Percentiles rank a stretch among this genome's conserved stretches.
Conservation (phyloP, 2,329 filamentous ascomycete genomes). For the Stachybotrys elegans region DNA sequence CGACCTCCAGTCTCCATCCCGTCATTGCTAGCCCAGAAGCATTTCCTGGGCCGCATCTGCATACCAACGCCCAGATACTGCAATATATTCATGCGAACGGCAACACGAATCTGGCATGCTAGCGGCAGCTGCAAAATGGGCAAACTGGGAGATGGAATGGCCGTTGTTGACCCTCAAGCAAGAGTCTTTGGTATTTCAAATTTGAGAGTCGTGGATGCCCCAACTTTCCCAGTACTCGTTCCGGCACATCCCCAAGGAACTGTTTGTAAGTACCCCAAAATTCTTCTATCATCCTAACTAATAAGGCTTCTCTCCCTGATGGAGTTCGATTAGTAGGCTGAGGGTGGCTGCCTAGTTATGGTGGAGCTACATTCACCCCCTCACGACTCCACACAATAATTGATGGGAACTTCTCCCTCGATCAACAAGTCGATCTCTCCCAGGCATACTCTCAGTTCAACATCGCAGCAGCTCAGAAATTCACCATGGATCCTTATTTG, state of each 20-base stretch:
- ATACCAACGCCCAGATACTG: background rate
- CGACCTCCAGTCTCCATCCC: background rate
- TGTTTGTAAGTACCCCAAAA: too few relatives aligned
- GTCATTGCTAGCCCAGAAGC: background rate
- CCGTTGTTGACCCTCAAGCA: background rate
- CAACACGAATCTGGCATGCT: background rate
- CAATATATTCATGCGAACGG: background rate
- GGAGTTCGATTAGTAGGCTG: too few relatives aligned
- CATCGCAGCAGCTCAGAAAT: too few relatives aligned
- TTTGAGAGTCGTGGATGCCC: background rate
- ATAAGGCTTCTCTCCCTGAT: too few relatives aligned
- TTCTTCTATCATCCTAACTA: too few relatives aligned
- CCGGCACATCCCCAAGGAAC: background rate
- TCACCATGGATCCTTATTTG: slow-evolving; percentile 9
- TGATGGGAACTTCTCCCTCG: too few relatives aligned
- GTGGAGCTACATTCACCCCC: too few relatives aligned
- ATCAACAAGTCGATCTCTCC: too few relatives aligned
- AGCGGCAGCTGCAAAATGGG: background rate
- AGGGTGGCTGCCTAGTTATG: too few relatives aligned
- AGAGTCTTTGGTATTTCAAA: background rate
- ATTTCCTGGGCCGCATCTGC: background rate
- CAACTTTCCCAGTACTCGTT: background rate
- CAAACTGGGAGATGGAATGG: background rate
- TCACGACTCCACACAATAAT: too few relatives aligned
- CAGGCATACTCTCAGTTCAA: too few relatives aligned